Base-by-base conservation (phyloP, 2,329 filamentous ascomycete genomes). In the Pseudovirgaria hyperparasitica region DNA sequence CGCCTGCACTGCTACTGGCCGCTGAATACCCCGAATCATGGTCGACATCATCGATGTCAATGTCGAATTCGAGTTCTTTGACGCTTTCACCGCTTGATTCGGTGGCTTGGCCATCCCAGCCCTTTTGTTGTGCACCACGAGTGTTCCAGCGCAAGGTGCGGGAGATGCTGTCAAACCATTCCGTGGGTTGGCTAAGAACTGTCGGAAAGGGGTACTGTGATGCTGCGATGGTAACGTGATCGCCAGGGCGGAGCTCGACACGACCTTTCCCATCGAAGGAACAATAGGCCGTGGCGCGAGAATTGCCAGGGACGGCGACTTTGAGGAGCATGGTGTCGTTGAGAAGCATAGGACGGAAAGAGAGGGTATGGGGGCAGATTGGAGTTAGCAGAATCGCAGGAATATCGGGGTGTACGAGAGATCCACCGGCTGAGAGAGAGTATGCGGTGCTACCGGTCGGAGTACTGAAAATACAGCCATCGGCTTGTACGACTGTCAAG, bases 131-230 rank as follows among this genome's bases (percentile, higher is more conserved):
- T 5, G 87, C 86, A 4, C 85, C 86, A 23, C 90, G 71, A 15
- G 81, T 87, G 57, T 98, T 98, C 90, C 90, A 98, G 36, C 86
- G 71, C 32, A 98, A 65, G 4, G 87, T 93, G 34, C 87, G 73
- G 28, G 82, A 84, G 25, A 98, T 84, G 45, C 82, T 92, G 54
- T 94, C 82, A 49, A 98, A 94, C 90, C 90, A 98, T 54, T 98
- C 90, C 1, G 78, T 81, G 34, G 77, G 77, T 36, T 79, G 82
- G 37, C 84, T 80, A 31, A 92, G 82, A 22, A 98, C 87, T 1
- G 90, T 96, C 3, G 90, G 90, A 61, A 98, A 96, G 1, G 90
- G 90, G 46, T 94, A 98, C 50, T 92, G 85, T 16, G 82, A 92
- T 4, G 90, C 90, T 21, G 87, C 84, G 43, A 98, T 90, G 34